These are phyloP conservation scores for Achaetomiella virescens DNA, from an alignment of 495 filamentous ascomycete genomes.

Conservation along the genomic window DNA sequence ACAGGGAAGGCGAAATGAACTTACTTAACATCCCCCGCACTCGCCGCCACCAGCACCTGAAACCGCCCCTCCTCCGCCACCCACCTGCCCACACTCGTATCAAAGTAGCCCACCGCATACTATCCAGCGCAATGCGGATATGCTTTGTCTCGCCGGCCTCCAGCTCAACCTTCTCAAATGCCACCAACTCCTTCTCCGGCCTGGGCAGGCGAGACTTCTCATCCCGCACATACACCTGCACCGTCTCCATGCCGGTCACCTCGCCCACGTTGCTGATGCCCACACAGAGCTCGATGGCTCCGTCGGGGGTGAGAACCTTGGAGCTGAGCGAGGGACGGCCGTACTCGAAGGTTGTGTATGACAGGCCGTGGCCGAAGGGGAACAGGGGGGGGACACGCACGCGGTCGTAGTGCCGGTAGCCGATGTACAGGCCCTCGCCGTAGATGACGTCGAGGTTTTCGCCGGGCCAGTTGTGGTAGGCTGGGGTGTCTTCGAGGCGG, in stretches of 20 bases:
- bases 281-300: constrained; percentile 54
- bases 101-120: constrained; percentile 76
- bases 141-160: constrained; percentile 62
- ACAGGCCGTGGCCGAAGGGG: constrained; percentile 77
- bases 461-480: constrained; percentile 78
- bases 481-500: constrained; percentile 70
- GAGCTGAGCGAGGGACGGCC: constrained; percentile 50
- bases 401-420: constrained; percentile 78
- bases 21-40: constrained; percentile 42
- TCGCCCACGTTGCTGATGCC: constrained; percentile 63
- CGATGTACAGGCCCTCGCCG: constrained; percentile 78
- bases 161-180: constrained; percentile 71
- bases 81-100: constrained; percentile 64
- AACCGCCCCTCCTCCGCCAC: constrained; percentile 73
- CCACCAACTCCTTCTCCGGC: constrained; percentile 72
- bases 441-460: constrained; percentile 74
- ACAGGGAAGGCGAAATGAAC: constrained; percentile 7
- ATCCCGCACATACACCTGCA: constrained; percentile 69
- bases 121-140: constrained; percentile 60
- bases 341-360: constrained; percentile 72
- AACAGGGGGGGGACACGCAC: constrained; percentile 60
- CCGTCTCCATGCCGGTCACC: constrained; percentile 63
- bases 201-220: constrained; percentile 51
- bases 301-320: constrained; percentile 40
- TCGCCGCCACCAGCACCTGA: constrained; percentile 57